Evolutionary conservation across 495 filamentous ascomycete genomes (phyloP), one percentile per base, ranked within the genome.

Genomic region (Jackrogersella minutella): DNA sequence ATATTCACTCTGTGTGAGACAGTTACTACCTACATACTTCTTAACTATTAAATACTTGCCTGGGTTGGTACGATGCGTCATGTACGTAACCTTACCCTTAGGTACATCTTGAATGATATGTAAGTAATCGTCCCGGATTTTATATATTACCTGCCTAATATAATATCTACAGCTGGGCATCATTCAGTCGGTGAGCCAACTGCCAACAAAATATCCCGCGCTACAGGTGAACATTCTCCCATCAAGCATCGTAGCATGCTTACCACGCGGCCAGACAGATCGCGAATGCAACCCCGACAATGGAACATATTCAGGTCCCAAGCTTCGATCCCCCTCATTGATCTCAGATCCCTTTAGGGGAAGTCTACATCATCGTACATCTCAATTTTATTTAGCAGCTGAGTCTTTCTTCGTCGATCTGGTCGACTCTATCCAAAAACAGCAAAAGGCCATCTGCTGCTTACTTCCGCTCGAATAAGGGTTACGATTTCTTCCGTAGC

Each of bases 321-420:
- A 43, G 28, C 37, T 39, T 69, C 44, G 61, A 60, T 61, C 43
- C 50, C 51, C 49, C 61, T 62, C 56, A 40, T 2, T 58, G 60
- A 61, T 62, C 50, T 57, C 22, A 60, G 66, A 64, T 69, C 55
- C 51, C 17, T 30, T 63, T 63, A 68, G 11, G 49, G 10, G 33
- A 3, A 47, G 14, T 14, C 43, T 56, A 69, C 61, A 69, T 69
- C 66, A 60, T 69, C 55, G 50, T 69, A 69, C 66, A 62, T 64
- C 39, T 47, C 2, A 44, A 51, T 22, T 63, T 19, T 31, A 68
- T 54, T 54, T 54, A 36, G 33, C 24, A 58, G 17, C 47, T 40
- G 47, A 37, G 50, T 7, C 24, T 46, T n/a, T 43, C 24, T 47
- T 54, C 2, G 46, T 62, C 14, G 53, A 58, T 68, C 47, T 43